A percentile compares a stretch with the other conserved stretches of the same genome.
Conservation (phyloP, 495 filamentous ascomycete genomes). For the Hypoxylon trugodes region DNA sequence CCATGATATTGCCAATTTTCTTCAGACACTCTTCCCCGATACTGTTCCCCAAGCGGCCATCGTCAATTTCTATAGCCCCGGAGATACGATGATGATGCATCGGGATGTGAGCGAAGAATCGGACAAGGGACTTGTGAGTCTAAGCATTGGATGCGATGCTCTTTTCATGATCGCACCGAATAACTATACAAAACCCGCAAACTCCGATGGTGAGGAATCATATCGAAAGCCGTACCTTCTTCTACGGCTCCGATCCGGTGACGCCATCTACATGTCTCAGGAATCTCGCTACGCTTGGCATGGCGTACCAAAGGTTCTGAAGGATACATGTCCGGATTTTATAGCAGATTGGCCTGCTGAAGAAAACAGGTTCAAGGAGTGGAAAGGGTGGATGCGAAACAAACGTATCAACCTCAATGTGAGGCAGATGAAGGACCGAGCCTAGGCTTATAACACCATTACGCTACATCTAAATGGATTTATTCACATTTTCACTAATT, state of each 20-base stretch:
- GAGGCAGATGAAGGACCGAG: slow-evolving; percentile 80
- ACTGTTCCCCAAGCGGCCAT: slow-evolving; percentile 87
- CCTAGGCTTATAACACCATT: background rate
- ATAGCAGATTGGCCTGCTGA: slow-evolving; percentile 78
- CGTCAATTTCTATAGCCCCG: slow-evolving; percentile 86
- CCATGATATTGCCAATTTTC: slow-evolving; percentile 68
- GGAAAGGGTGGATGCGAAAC: slow-evolving; percentile 83
- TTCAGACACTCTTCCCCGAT: slow-evolving; percentile 72
- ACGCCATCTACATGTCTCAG: slow-evolving; percentile 83
- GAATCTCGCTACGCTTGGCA: slow-evolving; percentile 90
- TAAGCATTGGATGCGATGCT: slow-evolving; percentile 88
- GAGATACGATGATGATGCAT: slow-evolving; percentile 87
- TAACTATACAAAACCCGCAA: slow-evolving; percentile 44
- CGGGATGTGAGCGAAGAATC: slow-evolving; percentile 88
- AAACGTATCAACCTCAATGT: slow-evolving; percentile 93
- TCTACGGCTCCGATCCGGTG: slow-evolving; percentile 77
- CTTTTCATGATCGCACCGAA: slow-evolving; percentile 74
- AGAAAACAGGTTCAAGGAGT: slow-evolving; percentile 62
- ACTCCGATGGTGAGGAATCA: slow-evolving; percentile 2
- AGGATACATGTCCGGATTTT: slow-evolving; percentile 77
- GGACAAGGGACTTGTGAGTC: slow-evolving; percentile 76
- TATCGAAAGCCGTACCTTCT: slow-evolving; percentile 59
- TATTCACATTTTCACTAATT: no score
- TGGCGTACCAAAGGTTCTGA: slow-evolving; percentile 83
- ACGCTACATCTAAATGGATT: no score